These are phyloP conservation scores for Claviceps sp. DNA, from an alignment of 2,329 filamentous ascomycete species.

Conservation along the genomic window DNA sequence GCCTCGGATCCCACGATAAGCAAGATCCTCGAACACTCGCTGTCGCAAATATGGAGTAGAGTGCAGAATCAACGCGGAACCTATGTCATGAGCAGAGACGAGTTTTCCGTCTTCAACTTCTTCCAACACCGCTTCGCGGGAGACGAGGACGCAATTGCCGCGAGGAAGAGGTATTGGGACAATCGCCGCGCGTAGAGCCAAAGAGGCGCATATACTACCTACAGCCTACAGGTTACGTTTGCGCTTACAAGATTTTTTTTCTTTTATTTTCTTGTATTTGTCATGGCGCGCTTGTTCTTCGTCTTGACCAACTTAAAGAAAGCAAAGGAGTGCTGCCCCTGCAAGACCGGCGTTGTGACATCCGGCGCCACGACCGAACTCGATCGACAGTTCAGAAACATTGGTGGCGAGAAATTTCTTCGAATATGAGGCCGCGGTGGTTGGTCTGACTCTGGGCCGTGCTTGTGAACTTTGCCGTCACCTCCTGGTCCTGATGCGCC, in stretches of 20 bases:
- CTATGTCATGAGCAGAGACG: conserved; percentile 64
- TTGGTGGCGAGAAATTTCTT: too few species aligned
- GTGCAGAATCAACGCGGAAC: conserved; percentile 48
- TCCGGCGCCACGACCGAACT: too few species aligned
- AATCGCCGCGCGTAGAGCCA: conserved; percentile 21
- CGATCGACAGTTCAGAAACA: too few species aligned
- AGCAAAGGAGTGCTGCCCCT: not conserved
- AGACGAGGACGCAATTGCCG: conserved; percentile 31
- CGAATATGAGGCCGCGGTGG: too few species aligned
- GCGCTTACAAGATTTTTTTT: not conserved
- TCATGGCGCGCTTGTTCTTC: not conserved
- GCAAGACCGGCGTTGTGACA: too few species aligned
- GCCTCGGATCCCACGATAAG: conserved; percentile 47
- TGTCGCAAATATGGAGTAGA: conserved; percentile 53
- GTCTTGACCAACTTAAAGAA: too few species aligned
- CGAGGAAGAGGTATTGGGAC: conserved; percentile 41
- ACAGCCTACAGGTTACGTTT: too few species aligned
- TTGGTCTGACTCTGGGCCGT: too few species aligned
- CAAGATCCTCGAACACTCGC: conserved; percentile 50
- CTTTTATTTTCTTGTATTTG: not conserved
- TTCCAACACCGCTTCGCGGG: conserved; percentile 55
- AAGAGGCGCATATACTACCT: not conserved
- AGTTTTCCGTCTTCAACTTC: conserved; percentile 81
- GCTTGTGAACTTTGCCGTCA: too few species aligned
- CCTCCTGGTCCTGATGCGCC: too few species aligned